Conservation (phyloP, 164 flowering plant genomes). For the Nymphaea colorata region DNA sequence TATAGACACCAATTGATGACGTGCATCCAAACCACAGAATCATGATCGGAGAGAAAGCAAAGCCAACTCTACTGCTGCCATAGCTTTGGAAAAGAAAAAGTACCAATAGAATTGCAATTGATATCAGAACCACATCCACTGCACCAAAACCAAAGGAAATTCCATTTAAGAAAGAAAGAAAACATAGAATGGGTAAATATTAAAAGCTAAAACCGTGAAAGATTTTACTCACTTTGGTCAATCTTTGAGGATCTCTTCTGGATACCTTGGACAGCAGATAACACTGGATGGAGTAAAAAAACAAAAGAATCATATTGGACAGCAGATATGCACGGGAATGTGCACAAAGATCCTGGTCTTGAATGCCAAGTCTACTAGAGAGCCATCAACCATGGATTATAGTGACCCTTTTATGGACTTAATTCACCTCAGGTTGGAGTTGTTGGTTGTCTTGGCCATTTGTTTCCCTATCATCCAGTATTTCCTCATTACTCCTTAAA, state of each 20-base stretch:
- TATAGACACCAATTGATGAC: constrained; percentile 14
- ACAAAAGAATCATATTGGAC: background rate
- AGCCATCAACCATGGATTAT: no score
- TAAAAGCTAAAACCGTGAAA: background rate
- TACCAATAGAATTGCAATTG: constrained; percentile 9
- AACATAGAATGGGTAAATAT: background rate
- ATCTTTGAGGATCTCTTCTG: constrained; percentile 13
- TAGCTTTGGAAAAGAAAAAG: constrained; percentile 15
- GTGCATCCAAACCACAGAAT: constrained; percentile 13
- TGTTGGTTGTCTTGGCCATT: no score
- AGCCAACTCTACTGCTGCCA: constrained; percentile 19
- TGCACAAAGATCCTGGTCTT: no score
- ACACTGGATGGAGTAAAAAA: constrained; percentile 9
- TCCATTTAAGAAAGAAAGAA: background rate
- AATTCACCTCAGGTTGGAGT: no score
- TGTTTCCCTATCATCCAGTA: no score
- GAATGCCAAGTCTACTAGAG: no score
- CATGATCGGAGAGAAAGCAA: constrained; percentile 22
- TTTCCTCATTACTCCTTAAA: no score
- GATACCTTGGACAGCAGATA: constrained; percentile 24
- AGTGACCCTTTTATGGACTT: no score
- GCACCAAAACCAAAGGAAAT: background rate
- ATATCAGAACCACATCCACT: constrained; percentile 16
- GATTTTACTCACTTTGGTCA: constrained; percentile 8
- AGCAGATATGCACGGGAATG: no score